These are phyloP conservation scores for Pestalotiopsis sp. DNA, from an alignment of 2,329 filamentous ascomycete species.

Conservation along the genomic window DNA sequence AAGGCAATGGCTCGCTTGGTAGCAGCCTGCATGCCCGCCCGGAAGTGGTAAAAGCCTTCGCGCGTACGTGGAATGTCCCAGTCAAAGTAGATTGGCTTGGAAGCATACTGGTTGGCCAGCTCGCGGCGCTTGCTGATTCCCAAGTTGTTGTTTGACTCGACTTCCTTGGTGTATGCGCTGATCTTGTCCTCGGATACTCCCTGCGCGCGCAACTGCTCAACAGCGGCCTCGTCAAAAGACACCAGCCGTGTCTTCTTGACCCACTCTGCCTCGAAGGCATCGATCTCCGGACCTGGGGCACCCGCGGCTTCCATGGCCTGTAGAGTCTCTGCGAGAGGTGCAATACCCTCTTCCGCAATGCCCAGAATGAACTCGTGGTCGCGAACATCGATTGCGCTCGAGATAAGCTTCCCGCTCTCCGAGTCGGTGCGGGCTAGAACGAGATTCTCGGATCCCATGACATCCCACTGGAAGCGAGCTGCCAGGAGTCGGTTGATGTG, in stretches of 20 bases:
- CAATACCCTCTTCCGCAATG: slow-evolving; percentile 71
- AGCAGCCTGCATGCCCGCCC: slow-evolving; percentile 79
- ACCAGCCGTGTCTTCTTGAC: slow-evolving; percentile 83
- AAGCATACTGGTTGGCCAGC: slow-evolving; percentile 69
- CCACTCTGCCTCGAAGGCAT: slow-evolving; percentile 85
- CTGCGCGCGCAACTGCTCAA: slow-evolving; percentile 70
- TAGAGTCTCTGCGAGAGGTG: slow-evolving; percentile 84
- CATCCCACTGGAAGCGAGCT: slow-evolving; percentile 94
- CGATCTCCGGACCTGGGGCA: slow-evolving; percentile 77
- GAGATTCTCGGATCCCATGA: slow-evolving; percentile 95
- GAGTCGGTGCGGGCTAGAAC: slow-evolving; percentile 95
- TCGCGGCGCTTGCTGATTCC: slow-evolving; percentile 77
- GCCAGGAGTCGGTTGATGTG: slow-evolving; percentile 95
- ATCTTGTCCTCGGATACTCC: slow-evolving; percentile 66
- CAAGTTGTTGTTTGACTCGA: slow-evolving; percentile 68
- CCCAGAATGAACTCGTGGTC: slow-evolving; percentile 98
- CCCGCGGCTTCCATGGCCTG: slow-evolving; percentile 87
- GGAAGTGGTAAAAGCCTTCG: slow-evolving; percentile 93
- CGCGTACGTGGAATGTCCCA: slow-evolving; percentile 93
- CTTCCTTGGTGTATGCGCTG: slow-evolving; percentile 66
- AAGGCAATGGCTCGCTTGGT: slow-evolving; percentile 94
- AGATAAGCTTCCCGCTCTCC: slow-evolving; percentile 88
- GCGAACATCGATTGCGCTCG: slow-evolving; percentile 86
- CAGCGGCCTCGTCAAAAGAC: slow-evolving; percentile 89
- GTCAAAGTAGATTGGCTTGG: slow-evolving; percentile 75